Percentiles rank a stretch among this genome's conserved stretches.
These are phyloP conservation scores for Quercus rubra DNA, from an alignment of 306 rosid species.

Conservation along the genomic window DNA sequence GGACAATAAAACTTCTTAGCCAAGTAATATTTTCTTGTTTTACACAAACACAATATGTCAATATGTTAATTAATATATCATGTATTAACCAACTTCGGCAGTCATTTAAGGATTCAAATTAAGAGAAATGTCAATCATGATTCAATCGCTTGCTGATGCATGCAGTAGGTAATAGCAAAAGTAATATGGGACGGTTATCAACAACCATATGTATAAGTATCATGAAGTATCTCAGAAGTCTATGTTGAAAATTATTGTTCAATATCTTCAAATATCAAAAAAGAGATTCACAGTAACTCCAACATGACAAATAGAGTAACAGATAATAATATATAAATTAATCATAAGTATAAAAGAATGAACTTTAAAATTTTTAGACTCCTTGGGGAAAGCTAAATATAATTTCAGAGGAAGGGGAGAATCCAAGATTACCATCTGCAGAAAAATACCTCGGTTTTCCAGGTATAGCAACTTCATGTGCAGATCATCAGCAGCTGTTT, in stretches of 20 bases:
- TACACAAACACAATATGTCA: too few relatives aligned
- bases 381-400: not conserved
- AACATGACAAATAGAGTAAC: not conserved
- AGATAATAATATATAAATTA: not conserved
- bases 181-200: not conserved
- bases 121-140: not conserved
- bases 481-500: constrained; percentile 57
- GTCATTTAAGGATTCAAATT: not conserved
- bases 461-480: constrained; percentile 58
- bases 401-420: not conserved
- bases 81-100: not conserved
- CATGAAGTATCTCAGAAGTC: not conserved
- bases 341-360: not conserved
- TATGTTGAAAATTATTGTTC: not conserved
- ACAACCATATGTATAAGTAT: not conserved
- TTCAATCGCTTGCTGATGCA: not conserved
- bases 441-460: constrained; percentile 73
- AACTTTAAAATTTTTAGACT: not conserved
- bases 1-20: too few relatives aligned
- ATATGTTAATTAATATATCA: not conserved
- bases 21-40: too few relatives aligned
- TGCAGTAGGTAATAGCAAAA: not conserved
- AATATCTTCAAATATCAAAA: not conserved
- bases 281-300: not conserved
- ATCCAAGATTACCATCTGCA: constrained; percentile 4